Conservation (phyloP, 192 early-diverging fungal genomes). For the Lobosporangium transversale region DNA sequence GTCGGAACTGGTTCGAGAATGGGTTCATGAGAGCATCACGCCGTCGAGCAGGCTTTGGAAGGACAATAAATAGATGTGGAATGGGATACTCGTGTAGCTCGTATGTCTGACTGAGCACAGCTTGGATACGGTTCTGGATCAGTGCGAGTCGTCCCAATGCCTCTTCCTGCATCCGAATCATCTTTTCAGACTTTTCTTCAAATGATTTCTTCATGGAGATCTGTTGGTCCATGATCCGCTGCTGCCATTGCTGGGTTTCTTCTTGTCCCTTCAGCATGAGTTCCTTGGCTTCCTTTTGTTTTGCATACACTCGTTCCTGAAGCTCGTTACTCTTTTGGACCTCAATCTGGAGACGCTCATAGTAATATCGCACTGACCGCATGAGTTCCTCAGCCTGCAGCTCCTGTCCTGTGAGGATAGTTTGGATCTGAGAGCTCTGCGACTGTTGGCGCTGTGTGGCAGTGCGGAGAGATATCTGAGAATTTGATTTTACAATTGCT, state of each 20-base stretch:
- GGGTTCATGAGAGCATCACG: background rate
- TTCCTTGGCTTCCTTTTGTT: background rate
- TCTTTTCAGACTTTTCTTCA: too few relatives aligned
- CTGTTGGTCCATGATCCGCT: background rate
- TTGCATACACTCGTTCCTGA: background rate
- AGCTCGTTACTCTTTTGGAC: background rate
- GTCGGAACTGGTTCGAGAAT: slow-evolving; percentile 9
- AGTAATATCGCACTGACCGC: background rate
- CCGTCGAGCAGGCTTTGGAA: background rate
- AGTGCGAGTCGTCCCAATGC: background rate
- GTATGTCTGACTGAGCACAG: slow-evolving; percentile 7
- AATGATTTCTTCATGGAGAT: too few relatives aligned
- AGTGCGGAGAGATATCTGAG: too few relatives aligned
- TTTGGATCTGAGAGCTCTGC: too few relatives aligned
- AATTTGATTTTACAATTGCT: too few relatives aligned
- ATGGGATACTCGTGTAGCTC: slow-evolving; percentile 18
- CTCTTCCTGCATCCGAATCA: background rate
- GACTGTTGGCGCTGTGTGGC: too few relatives aligned
- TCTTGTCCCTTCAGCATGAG: background rate
- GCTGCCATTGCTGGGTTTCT: background rate
- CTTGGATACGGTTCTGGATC: slow-evolving; percentile 5
- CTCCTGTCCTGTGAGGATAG: background rate
- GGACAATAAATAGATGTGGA: slow-evolving; percentile 12
- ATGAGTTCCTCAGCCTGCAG: background rate
- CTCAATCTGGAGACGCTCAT: too few relatives aligned